Conservation (phyloP, 371 early-diverging fungal genomes). For the Circinella minor region DNA sequence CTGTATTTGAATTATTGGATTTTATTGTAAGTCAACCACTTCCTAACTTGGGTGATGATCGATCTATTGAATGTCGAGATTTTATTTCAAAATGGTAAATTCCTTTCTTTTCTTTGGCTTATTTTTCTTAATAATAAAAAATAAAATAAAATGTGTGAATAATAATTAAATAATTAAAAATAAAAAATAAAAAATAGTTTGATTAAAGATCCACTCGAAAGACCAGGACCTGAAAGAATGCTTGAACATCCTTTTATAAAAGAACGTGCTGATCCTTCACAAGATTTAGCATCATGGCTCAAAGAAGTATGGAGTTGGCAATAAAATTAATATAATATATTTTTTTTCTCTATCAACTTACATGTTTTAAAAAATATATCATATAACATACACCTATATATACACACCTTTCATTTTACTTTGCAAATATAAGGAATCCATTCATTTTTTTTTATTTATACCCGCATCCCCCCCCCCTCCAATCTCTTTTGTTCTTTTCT, state of each 20-base stretch:
- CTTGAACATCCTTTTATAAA: constrained; percentile 65
- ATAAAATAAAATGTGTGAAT: no score
- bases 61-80: constrained; percentile 73
- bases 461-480: constrained; percentile 2
- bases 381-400: not conserved
- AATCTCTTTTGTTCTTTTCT: not conserved
- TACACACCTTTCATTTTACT: not conserved
- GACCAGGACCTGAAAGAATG: constrained; percentile 81
- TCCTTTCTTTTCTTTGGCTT: constrained; percentile 26
- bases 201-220: constrained; percentile 74
- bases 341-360: no score
- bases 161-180: not conserved
- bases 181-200: no score
- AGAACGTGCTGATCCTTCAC: constrained; percentile 39
- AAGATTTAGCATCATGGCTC: constrained; percentile 51
- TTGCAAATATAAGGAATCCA: not conserved
- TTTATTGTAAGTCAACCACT: constrained; percentile 90
- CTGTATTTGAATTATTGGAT: constrained; percentile 90
- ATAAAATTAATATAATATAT: constrained; percentile 9
- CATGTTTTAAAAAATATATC: no score
- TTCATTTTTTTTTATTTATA: not conserved
- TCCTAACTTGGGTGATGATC: constrained; percentile 73
- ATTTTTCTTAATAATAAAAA: not conserved
- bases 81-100: constrained; percentile 80
- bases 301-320: constrained; percentile 60